Base-by-base conservation (phyloP, 2,329 filamentous ascomycete genomes). In the Fusarium albosuccineum region DNA sequence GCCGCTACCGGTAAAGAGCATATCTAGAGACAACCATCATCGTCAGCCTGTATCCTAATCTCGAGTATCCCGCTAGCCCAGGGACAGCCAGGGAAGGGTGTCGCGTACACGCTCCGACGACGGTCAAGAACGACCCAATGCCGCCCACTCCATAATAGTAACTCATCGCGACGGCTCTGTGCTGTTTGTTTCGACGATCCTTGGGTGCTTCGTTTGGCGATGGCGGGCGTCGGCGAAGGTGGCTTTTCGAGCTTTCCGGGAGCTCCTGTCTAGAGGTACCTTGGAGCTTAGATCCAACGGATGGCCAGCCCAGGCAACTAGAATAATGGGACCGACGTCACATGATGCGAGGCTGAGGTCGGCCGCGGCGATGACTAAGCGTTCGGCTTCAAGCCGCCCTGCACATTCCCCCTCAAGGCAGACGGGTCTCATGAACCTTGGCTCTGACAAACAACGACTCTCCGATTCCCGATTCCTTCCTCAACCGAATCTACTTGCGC, bases 1-100 rank as follows among this genome's bases (percentile, higher is more conserved):
- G 78, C 97, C 96, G 80, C 92, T 94, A 77, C 93, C 94, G 76
- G 96, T 97, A 79, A 99, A 97, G 79, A 99, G 93, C 93, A 99
- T 97, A 82, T 99, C 96, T 99, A 80, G 68, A 67, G 26, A 40
- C 60, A 53, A 61, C 63, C 61, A 68, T 60, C 57, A 60, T 63
- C 39, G 56, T 70, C 66, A 70, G 65, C 44, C 26, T 54, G 46
- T 46, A 46, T 64, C 14, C 42, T 27, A 50, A 56, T 40, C 42
- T 45, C 49, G 37, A 53, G 53, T 53, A 60, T 56, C 29, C 55
- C 42, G 22, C 36, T 49, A 51, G 51, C 30, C 50, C 17, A 29
- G 39, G 52, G 46, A 55, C 44, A 46, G 70, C 29, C 48, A 9
- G 44, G 54, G 52, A 45, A 52, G 49, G 64, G 60, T 53, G 53